A percentile compares a stretch with the other conserved stretches of the same genome.
phyloP scores from a whole-genome alignment of 75 land plant species.

The Picea glauca region DNA sequence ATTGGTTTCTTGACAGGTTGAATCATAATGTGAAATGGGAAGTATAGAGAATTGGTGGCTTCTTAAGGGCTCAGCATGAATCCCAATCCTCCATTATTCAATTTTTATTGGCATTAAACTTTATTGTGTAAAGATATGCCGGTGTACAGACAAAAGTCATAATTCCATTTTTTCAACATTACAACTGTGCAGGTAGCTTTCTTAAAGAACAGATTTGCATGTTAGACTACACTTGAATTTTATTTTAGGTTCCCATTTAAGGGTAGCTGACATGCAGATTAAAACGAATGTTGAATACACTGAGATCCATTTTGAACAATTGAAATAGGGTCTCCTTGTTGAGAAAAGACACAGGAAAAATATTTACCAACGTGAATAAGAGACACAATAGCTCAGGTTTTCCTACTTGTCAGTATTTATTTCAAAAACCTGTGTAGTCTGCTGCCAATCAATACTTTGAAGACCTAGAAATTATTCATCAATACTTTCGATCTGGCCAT shows the following conservation, averaged over 20 bases:
- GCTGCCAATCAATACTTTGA: neutral
- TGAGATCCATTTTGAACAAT: neutral
- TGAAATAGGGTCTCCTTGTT: neutral
- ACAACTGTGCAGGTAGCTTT: too few relatives aligned
- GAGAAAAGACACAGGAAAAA: neutral
- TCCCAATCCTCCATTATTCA: neutral
- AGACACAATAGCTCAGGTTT: neutral
- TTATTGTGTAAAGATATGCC: neutral
- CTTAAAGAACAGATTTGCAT: neutral
- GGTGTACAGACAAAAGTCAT: neutral
- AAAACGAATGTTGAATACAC: neutral
- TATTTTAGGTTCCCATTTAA: slow-evolving; percentile 4
- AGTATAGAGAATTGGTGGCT: neutral
- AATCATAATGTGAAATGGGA: neutral
- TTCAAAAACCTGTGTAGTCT: neutral
- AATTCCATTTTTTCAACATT: neutral
- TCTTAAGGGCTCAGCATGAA: neutral
- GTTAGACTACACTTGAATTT: neutral
- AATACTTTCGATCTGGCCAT: neutral
- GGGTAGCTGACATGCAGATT: neutral
- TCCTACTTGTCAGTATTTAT: neutral
- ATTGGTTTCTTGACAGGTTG: neutral
- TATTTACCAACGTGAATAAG: neutral
- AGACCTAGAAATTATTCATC: neutral
- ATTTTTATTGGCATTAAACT: neutral